Evolutionary conservation across 164 flowering plant genomes (phyloP).

Genomic region (Malania oleifera): DNA sequence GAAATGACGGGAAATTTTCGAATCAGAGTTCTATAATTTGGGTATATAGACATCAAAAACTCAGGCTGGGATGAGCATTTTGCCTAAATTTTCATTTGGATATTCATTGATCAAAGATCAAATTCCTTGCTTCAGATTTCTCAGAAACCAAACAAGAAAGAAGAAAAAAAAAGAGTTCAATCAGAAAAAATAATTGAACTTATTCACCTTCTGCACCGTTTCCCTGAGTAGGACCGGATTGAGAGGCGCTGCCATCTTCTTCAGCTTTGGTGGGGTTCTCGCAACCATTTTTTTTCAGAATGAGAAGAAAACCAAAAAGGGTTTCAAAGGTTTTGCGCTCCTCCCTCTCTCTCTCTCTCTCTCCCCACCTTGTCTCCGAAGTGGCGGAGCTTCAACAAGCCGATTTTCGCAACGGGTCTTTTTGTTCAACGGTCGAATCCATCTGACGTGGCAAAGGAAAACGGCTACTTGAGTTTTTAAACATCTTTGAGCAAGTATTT

Average conservation of each 20-base stretch:
- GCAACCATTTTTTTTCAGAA: slow-evolving; percentile 59
- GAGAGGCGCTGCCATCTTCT: slow-evolving; percentile 55
- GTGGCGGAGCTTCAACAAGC: no score
- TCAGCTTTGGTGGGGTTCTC: slow-evolving; percentile 73
- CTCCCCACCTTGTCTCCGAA: slow-evolving; percentile 7
- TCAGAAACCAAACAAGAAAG: neutral
- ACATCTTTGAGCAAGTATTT: no score
- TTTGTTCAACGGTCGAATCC: slow-evolving; percentile 38
- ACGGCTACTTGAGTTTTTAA: slow-evolving; percentile 28
- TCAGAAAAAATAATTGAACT: no score
- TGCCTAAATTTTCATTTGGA: no score
- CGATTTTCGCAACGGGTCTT: slow-evolving; percentile 15
- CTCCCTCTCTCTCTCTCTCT: slow-evolving; percentile 9
- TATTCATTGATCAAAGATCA: neutral
- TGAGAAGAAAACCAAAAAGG: neutral
- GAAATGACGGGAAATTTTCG: neutral
- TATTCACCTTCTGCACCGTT: slow-evolving; percentile 69
- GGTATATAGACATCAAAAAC: no score
- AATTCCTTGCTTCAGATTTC: neutral
- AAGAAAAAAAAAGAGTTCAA: neutral
- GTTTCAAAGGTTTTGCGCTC: no score
- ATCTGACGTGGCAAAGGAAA: neutral
- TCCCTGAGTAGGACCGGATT: slow-evolving; percentile 72
- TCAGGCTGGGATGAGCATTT: no score
- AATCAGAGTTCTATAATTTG: no score